A percentile compares a stretch with the other conserved stretches of the same genome.
phyloP scores from a whole-genome alignment of 1,284 basidiomycete species.

The Ganoderma sp. region DNA sequence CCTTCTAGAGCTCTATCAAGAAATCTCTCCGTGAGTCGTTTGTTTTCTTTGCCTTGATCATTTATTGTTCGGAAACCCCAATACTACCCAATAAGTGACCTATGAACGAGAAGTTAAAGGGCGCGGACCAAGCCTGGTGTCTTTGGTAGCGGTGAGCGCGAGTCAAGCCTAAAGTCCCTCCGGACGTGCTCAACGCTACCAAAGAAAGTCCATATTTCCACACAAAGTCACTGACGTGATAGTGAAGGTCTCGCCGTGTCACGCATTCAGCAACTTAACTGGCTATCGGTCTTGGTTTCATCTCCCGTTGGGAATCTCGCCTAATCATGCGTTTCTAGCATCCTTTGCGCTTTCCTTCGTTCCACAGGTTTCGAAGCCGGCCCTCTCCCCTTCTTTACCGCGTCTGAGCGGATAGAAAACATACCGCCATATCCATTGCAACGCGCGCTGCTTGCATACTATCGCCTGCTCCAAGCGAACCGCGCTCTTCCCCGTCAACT shows the following conservation, averaged over 20 bases:
- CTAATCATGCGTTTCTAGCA: slow-evolving; percentile 35
- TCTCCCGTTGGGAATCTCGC: not conserved
- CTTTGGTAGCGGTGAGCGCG: not conserved
- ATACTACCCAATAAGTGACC: not conserved
- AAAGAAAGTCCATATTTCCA: not conserved
- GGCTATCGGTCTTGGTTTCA: not conserved
- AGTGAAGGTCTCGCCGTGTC: not conserved
- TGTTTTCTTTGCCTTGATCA: slow-evolving; percentile 13
- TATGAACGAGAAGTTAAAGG: not conserved
- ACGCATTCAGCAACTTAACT: not conserved
- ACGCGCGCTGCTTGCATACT: slow-evolving; percentile 76
- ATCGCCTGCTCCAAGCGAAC: slow-evolving; percentile 79
- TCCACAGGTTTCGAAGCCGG: slow-evolving; percentile 56
- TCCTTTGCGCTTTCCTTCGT: slow-evolving; percentile 56
- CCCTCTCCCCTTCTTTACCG: slow-evolving; percentile 54
- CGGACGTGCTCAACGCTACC: not conserved
- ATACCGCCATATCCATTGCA: slow-evolving; percentile 60
- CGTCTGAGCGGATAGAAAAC: slow-evolving; percentile 36
- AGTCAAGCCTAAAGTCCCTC: not conserved
- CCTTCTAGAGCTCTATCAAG: slow-evolving; percentile 71
- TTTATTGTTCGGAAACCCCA: not conserved
- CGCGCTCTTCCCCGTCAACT: slow-evolving; percentile 65
- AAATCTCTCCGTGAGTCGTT: slow-evolving; percentile 73
- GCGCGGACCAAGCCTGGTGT: not conserved
- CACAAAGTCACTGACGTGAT: not conserved